These are phyloP conservation scores for Morella rubra DNA, from an alignment of 306 rosid genomes.

Conservation along the genomic window DNA sequence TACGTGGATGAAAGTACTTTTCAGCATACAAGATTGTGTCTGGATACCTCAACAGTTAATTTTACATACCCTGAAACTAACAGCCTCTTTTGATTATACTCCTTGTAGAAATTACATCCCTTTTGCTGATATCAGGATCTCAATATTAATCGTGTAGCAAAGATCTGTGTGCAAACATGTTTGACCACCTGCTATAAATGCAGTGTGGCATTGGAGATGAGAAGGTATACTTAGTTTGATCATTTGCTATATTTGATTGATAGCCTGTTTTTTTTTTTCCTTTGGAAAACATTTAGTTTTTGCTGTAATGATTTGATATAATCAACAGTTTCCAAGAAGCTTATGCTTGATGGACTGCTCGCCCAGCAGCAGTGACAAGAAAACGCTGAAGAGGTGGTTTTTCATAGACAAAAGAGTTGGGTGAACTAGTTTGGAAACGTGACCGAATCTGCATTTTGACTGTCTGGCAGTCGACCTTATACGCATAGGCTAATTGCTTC, in stretches of 20 bases:
- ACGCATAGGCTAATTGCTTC: neutral
- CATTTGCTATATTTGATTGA: neutral
- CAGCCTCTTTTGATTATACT: neutral
- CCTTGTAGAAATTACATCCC: neutral
- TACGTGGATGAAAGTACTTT: neutral
- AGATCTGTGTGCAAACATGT: slow-evolving; percentile 16
- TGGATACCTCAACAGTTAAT: neutral
- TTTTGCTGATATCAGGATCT: neutral
- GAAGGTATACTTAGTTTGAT: slow-evolving; percentile 32
- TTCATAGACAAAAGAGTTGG: slow-evolving; percentile 93
- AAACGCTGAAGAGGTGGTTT: slow-evolving; percentile 87
- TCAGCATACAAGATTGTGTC: too few species aligned
- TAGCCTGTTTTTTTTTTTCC: neutral
- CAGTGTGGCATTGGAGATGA: slow-evolving; percentile 39
- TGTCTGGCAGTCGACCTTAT: slow-evolving; percentile 8
- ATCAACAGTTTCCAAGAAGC: slow-evolving; percentile 49
- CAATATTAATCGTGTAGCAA: neutral
- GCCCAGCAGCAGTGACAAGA: slow-evolving; percentile 69
- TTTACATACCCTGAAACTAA: neutral
- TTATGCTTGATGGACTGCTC: slow-evolving; percentile 73
- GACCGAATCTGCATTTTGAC: slow-evolving; percentile 21
- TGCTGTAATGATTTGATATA: slow-evolving; percentile 6
- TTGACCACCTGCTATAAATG: slow-evolving; percentile 25
- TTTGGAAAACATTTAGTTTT: slow-evolving; percentile 7
- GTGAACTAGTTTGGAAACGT: slow-evolving; percentile 27